Evolutionary conservation across 257 asterid species (phyloP).

Genomic region (Voacanga thouarsii): DNA sequence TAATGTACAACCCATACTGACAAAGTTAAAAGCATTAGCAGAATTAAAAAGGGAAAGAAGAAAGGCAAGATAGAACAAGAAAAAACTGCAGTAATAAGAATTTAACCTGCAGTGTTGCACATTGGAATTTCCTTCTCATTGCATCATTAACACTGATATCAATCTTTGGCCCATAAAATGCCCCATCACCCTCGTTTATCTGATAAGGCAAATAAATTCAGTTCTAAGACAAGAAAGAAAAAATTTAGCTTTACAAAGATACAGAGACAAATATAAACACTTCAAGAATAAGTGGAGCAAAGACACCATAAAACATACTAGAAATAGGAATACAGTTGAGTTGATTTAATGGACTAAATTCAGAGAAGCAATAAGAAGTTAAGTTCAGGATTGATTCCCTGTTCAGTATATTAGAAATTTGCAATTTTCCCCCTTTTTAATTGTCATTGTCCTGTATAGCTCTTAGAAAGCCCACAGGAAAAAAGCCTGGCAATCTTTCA

Average conservation of each 20-base stretch:
- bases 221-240: slow-evolving; percentile 5
- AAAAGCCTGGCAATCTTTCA: too few species aligned
- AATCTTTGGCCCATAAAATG: slow-evolving; percentile 95
- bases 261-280: neutral
- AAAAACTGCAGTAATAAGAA: slow-evolving; percentile 3
- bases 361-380: neutral
- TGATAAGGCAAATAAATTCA: slow-evolving; percentile 30
- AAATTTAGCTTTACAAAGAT: neutral
- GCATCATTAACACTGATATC: slow-evolving; percentile 92
- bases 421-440: neutral
- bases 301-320: neutral
- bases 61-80: slow-evolving; percentile 7
- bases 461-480: neutral
- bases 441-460: neutral
- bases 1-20: neutral
- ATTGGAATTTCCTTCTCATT: slow-evolving; percentile 93
- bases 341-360: neutral
- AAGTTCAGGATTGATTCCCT: neutral
- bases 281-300: neutral
- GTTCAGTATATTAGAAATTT: neutral
- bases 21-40: neutral
- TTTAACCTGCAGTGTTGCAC: slow-evolving; percentile 92
- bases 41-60: neutral
- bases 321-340: neutral
- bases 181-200: slow-evolving; percentile 97